Evolutionary conservation across 306 rosid species (phyloP), one percentile per base, ranked within the genome.

Genomic region (Echinosophora koreensis): DNA sequence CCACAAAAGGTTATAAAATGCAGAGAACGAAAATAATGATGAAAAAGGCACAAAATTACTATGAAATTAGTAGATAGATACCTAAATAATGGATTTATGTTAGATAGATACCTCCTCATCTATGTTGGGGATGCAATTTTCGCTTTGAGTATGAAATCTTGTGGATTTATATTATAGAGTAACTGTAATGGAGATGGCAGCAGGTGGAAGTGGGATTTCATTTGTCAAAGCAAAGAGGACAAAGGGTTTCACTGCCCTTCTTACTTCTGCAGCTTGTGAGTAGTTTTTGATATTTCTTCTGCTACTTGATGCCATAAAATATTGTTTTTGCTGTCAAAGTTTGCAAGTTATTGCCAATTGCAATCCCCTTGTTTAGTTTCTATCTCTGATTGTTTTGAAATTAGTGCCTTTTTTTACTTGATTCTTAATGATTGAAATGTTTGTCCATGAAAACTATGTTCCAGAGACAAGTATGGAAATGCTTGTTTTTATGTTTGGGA

Each of bases 241-340:
- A 8, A 77, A 66, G 42, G 86, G 90, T 28, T 75, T 86, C 75
- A 59, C 72, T 22, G 34, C 82, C 58, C 69, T 80, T 84, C 85
- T 94, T 60, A 74, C 84, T 67, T 84, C 85, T 71, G 93, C 93
- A 81, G 93, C 91, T 85, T 92, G 93, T 84, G 98, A 92, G 86
- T 94, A 96, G 98, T 39, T 90, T 70, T 86, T 94, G 89, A 86
- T 92, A 58, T 87, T 92, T 84, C 88, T 92, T 65, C 83, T 94
- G 86, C 83, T 92, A 62, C 12, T 89, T 15, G 77, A 92, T 80
- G 89, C 88, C 76, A 68, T 77, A 42, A 54, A 42, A 52, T 94
- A 50, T 92, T 92, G 34, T 90, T 87, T 78, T 51, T 88, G 63
- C 82, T 92, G 51, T 85, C 86, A 50, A 92, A 73, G 57, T 89